Percentiles rank a stretch among this genome's conserved stretches.
These are phyloP conservation scores for Candolleomyces aberdarensis DNA, from an alignment of 768 basidiomycete species.

Conservation along the genomic window DNA sequence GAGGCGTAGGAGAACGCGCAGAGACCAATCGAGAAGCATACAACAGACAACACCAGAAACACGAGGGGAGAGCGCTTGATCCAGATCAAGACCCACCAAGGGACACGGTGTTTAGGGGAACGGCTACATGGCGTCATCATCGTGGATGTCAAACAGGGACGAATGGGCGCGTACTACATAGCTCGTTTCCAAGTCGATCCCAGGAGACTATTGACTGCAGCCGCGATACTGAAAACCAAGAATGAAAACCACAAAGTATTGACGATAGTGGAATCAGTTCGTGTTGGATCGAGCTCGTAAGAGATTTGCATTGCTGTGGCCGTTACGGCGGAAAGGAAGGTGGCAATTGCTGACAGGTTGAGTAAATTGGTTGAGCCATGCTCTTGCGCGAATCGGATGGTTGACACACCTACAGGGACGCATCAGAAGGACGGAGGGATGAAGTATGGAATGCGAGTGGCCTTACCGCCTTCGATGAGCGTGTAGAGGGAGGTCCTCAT, in stretches of 20 bases:
- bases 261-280: conserved; percentile 45
- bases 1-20: conserved; percentile 78
- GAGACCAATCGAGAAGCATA: conserved; percentile 77
- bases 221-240: conserved; percentile 72
- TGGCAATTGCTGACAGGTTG: conserved; percentile 74
- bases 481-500: conserved; percentile 66
- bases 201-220: conserved; percentile 74
- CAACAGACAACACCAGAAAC: conserved; percentile 80
- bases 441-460: neutral
- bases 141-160: neutral
- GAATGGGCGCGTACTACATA: conserved; percentile 60
- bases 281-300: conserved; percentile 34
- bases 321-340: conserved; percentile 77
- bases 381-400: conserved; percentile 73
- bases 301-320: conserved; percentile 73
- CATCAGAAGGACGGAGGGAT: neutral
- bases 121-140: conserved; percentile 40
- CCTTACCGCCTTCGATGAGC: conserved; percentile 73
- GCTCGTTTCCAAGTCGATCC: conserved; percentile 80
- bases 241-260: conserved; percentile 76
- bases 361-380: conserved; percentile 67
- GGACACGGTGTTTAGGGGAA: conserved; percentile 71
- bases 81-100: conserved; percentile 85
- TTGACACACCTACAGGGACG: conserved; percentile 54
- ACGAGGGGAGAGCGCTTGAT: conserved; percentile 82